Evolutionary conservation across 176 grass and related monocot species (phyloP).

Genomic region (Oryza officinalis): DNA sequence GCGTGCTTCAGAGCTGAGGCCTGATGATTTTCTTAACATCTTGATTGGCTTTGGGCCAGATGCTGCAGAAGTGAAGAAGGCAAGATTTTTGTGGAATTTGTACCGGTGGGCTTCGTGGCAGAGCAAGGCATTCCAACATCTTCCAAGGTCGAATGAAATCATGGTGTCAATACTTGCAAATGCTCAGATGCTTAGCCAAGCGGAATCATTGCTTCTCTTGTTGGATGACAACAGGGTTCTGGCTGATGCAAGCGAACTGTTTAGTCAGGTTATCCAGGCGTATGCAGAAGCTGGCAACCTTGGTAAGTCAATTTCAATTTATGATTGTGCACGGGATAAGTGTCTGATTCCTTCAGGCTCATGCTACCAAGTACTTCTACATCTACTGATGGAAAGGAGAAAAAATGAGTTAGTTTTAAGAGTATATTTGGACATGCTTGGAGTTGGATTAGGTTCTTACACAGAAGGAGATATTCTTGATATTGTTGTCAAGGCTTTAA

Average conservation of each 20-base stretch:
- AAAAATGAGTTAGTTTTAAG: slow-evolving; percentile 58
- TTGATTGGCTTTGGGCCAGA: slow-evolving; percentile 51
- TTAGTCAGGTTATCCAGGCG: slow-evolving; percentile 54
- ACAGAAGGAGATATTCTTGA: slow-evolving; percentile 53
- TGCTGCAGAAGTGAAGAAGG: slow-evolving; percentile 50
- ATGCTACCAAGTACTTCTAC: slow-evolving; percentile 70
- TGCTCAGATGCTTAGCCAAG: slow-evolving; percentile 69
- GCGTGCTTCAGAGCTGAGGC: slow-evolving; percentile 56
- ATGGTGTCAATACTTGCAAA: slow-evolving; percentile 67
- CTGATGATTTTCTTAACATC: slow-evolving; percentile 66
- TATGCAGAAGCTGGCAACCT: slow-evolving; percentile 54
- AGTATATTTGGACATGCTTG: slow-evolving; percentile 86
- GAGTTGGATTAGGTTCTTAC: slow-evolving; percentile 65
- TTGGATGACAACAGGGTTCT: slow-evolving; percentile 34
- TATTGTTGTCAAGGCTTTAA: slow-evolving; percentile 58
- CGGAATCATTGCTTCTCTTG: slow-evolving; percentile 69
- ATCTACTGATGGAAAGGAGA: slow-evolving; percentile 47
- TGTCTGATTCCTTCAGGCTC: slow-evolving; percentile 54
- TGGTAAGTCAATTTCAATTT: slow-evolving; percentile 61
- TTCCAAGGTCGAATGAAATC: slow-evolving; percentile 68
- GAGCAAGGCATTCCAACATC: slow-evolving; percentile 64
- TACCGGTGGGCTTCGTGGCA: slow-evolving; percentile 70
- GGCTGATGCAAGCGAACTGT: slow-evolving; percentile 34
- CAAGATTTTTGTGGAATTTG: slow-evolving; percentile 71
- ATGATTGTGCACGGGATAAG: slow-evolving; percentile 55